Evolutionary conservation across 768 basidiomycete species (phyloP), one percentile per base, ranked within the genome.

Genomic region (Leucocoprinus birnbaumii): DNA sequence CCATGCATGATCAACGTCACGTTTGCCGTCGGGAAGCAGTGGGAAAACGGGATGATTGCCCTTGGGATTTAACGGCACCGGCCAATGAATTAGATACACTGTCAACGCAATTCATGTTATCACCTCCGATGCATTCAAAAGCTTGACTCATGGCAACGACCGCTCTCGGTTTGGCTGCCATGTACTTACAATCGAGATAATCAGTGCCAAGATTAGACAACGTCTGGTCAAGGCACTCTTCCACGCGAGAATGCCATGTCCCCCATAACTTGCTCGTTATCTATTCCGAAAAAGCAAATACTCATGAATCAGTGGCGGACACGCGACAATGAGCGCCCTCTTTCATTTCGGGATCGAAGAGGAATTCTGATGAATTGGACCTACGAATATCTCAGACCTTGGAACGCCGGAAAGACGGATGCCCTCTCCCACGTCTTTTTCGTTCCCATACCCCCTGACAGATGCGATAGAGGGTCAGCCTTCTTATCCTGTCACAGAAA

Each of bases 1-100:
- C 82, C 88, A 88, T 38, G 79, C 73, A 61, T 79, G 76, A 60
- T 85, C 82, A 45, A 89, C 73, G 64, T 91, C 89, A 35, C 89
- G 79, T 60, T 73, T 77, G 54, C 89, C 82, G 64, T 85, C 75
- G 0, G 84, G 79, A 34, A 79, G 81, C 11, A 72, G 75, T 8
- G 85, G 87, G 67, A 87, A 73, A 21, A 72, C 24, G 7, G 73
- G 80, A 63, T 86, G 78, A 65, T 84, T 87, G 35, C 86, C 87
- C 22, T 82, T 80, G 10, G 83, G 80, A 63, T 87, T 88, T 61
- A 88, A 64, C 26, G 86, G 75, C n/a, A 92, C 70, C 1, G 91
- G 92, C 90, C 91, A 93, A 66, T 91, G 89, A 19, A 91, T 66
- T 24, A 90, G 77, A 62, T 86, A 87, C 53, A 89, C 78, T 79